These are phyloP conservation scores for Prunus mume DNA, from an alignment of 306 rosid species.

Conservation along the genomic window DNA sequence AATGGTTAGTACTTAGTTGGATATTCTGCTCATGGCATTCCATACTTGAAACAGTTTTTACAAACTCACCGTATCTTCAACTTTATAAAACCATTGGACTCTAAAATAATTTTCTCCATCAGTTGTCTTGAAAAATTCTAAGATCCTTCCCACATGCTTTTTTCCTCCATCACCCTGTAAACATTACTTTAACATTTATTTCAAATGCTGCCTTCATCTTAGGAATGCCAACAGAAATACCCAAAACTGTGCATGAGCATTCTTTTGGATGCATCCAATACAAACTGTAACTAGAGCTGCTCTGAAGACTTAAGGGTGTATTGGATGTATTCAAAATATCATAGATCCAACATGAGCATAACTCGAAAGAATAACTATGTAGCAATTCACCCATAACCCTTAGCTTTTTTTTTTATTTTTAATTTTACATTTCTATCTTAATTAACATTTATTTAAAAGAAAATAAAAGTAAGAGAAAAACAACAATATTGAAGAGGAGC, in stretches of 20 bases:
- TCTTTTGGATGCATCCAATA: background rate
- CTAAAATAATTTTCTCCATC: slow-evolving; percentile 62
- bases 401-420: too few relatives aligned
- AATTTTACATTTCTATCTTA: background rate
- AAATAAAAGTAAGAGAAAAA: background rate
- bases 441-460: background rate
- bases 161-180: slow-evolving; percentile 71
- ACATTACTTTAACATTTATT: slow-evolving; percentile 26
- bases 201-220: slow-evolving; percentile 13
- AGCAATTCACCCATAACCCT: background rate
- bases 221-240: background rate
- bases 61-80: slow-evolving; percentile 85
- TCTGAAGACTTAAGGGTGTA: background rate
- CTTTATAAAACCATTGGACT: slow-evolving; percentile 90
- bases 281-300: background rate
- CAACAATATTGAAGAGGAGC: too few relatives aligned
- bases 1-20: slow-evolving; percentile 18
- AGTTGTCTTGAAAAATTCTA: slow-evolving; percentile 83
- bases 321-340: background rate
- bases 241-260: background rate
- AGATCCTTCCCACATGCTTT: slow-evolving; percentile 68
- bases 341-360: background rate
- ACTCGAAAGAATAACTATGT: background rate
- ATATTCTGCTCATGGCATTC: slow-evolving; percentile 10
- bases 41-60: slow-evolving; percentile 7